Evolutionary conservation across 2,329 filamentous ascomycete species (phyloP), one percentile per base, ranked within the genome.

Genomic region (Capronia coronata): DNA sequence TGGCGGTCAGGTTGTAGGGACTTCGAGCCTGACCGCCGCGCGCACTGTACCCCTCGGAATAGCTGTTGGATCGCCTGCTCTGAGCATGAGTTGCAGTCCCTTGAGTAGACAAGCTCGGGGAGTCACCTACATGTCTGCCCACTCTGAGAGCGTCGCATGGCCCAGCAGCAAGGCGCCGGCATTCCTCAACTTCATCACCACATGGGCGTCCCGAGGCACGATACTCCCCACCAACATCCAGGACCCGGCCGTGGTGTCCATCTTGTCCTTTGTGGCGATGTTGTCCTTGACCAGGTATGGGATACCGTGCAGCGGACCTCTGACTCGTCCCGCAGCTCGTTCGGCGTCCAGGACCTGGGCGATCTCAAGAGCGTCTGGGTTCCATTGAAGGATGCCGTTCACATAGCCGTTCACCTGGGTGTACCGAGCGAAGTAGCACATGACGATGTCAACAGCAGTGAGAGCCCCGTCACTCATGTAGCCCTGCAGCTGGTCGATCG

Each of bases 281-380:
- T 83, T 84, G 62, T 89, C 84, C 66, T 89, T 89, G 56, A 87
- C 77, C 2, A 84, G 71, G 63, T 86, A 86, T 0, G 86, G 85
- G 37, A 90, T 86, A 2, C 85, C 85, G 63, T 89, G 85, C 1
- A 90, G 72, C 1, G 79, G 79, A 1, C 83, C 77, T n/a, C 82
- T 75, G 8, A 81, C 64, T 35, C 68, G 70, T 19, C 81, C 81
- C 1, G 67, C 60, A 9, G 63, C 61, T 16, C 84, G 75, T 65
- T 88, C 83, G 0, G 62, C 63, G 59, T 89, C 85, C 23, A 81
- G 69, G 13, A 70, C 61, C 4, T 68, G 67, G 2, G 85, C 85
- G 48, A 87, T 86, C 16, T 67, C 57, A 27, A 83, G 68, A 8
- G 73, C 75, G 62, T 88, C 84, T 0, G 84, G 83, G 62, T 88